These are phyloP conservation scores for Cyamopsis tetragonoloba DNA, from an alignment of 306 rosid species.

Conservation along the genomic window DNA sequence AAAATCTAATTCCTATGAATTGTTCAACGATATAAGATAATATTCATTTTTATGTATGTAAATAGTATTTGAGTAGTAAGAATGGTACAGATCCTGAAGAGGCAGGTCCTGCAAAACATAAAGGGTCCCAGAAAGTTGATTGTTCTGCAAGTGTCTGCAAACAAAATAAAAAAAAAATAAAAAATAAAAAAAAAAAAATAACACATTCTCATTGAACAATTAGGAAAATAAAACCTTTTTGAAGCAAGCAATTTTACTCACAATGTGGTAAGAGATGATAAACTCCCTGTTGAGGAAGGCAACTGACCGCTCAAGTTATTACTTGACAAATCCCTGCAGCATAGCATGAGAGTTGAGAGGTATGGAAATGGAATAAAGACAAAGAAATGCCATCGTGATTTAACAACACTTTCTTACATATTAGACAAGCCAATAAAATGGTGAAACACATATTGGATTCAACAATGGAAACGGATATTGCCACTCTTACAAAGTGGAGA, in stretches of 20 bases:
- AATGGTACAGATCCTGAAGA: slow-evolving; percentile 58
- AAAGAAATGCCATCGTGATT: background rate
- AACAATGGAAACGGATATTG: slow-evolving; percentile 46
- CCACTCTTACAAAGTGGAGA: slow-evolving; percentile 4
- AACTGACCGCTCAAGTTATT: slow-evolving; percentile 73
- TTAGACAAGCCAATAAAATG: slow-evolving; percentile 34
- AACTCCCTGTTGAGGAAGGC: slow-evolving; percentile 59
- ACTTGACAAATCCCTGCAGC: slow-evolving; percentile 56
- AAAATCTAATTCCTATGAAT: slow-evolving; percentile 1
- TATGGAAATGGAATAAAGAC: background rate
- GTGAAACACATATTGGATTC: slow-evolving; percentile 47
- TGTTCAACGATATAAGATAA: background rate
- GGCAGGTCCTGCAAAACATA: slow-evolving; percentile 65
- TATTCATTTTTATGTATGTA: background rate
- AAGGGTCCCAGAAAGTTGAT: slow-evolving; percentile 60
- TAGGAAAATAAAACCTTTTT: background rate
- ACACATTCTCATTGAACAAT: background rate
- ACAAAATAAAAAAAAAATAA: background rate
- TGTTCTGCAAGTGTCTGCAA: slow-evolving; percentile 77
- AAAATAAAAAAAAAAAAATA: background rate
- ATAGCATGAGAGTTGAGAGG: background rate
- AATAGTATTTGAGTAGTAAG: slow-evolving; percentile 28
- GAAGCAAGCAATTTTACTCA: slow-evolving; percentile 33
- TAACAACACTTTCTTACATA: slow-evolving; percentile 35
- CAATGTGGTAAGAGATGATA: slow-evolving; percentile 62